Evolutionary conservation across 2,329 filamentous ascomycete genomes (phyloP).

Genomic region (Fusarium sp.): DNA sequence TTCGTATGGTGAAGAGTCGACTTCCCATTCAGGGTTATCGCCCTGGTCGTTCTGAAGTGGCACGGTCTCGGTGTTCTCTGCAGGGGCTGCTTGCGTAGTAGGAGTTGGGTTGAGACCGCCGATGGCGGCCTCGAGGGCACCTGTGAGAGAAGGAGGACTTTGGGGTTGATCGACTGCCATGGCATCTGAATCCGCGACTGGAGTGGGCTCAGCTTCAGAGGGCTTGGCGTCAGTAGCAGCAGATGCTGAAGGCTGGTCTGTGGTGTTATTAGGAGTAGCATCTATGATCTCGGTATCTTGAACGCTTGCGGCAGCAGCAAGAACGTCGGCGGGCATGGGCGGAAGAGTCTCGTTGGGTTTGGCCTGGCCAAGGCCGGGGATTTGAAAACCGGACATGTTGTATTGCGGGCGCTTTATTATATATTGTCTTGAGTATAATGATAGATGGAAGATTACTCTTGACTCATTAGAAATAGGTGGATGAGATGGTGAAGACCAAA

Average conservation of each 20-base stretch:
- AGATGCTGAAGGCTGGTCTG: conserved; percentile 7
- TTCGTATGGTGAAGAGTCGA: conserved; percentile 79
- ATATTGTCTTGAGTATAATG: background rate
- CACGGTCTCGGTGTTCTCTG: conserved; percentile 17
- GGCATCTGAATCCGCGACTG: conserved; percentile 42
- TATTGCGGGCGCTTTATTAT: background rate
- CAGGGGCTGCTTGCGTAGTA: conserved; percentile 22
- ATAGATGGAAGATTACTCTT: background rate
- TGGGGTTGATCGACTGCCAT: conserved; percentile 51
- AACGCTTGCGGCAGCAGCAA: conserved; percentile 44
- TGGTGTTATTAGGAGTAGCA: background rate
- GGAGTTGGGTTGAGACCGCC: conserved; percentile 46
- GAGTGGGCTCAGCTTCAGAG: conserved; percentile 1
- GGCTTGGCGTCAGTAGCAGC: conserved; percentile 2
- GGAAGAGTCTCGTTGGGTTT: conserved; percentile 54
- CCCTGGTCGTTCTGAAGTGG: conserved; percentile 47
- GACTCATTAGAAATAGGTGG: background rate
- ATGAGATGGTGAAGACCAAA: background rate
- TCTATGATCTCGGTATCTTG: conserved; percentile 37
- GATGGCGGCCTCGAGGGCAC: conserved; percentile 56
- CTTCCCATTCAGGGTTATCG: conserved; percentile 82
- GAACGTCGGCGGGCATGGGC: conserved; percentile 48
- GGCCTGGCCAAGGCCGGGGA: conserved; percentile 55
- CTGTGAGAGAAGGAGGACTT: conserved; percentile 51
- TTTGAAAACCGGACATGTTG: conserved; percentile 55